Evolutionary conservation across 805 yeast species (phyloP).

Genomic region (Wickerhamomyces ciferrii): DNA sequence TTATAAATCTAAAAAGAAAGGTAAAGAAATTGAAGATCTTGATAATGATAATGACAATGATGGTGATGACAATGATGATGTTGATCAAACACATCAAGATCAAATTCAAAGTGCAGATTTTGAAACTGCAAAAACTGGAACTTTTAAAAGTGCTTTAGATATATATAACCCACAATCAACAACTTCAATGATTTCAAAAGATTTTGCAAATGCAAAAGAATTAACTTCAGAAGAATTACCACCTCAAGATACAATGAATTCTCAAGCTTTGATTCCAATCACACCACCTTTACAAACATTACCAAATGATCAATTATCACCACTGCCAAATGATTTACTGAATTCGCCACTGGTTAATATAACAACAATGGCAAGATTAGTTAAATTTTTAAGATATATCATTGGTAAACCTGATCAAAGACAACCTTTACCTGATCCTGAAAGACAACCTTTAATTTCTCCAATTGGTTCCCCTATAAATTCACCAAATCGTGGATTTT

Average conservation of each 20-base stretch:
- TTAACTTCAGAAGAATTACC: background rate
- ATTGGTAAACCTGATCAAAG: background rate
- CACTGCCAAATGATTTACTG: background rate
- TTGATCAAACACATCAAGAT: background rate
- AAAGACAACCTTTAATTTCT: slow-evolving; percentile 10
- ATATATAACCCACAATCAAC: background rate
- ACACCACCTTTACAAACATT: background rate
- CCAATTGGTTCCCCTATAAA: background rate
- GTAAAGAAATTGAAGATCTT: background rate
- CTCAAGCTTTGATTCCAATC: background rate
- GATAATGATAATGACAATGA: background rate
- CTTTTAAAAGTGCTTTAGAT: background rate
- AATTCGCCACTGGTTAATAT: background rate
- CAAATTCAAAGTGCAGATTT: background rate
- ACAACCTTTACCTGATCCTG: slow-evolving; percentile 5
- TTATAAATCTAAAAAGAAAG: background rate
- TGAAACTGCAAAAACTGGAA: background rate
- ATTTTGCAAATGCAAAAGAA: background rate
- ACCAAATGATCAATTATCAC: background rate
- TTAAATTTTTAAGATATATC: background rate
- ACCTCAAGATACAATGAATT: background rate
- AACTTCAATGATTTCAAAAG: background rate
- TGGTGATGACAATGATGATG: background rate
- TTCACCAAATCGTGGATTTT: background rate
- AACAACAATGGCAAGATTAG: background rate